Evolutionary conservation across 768 basidiomycete genomes (phyloP).

Genomic region (Boletus bicolor): DNA sequence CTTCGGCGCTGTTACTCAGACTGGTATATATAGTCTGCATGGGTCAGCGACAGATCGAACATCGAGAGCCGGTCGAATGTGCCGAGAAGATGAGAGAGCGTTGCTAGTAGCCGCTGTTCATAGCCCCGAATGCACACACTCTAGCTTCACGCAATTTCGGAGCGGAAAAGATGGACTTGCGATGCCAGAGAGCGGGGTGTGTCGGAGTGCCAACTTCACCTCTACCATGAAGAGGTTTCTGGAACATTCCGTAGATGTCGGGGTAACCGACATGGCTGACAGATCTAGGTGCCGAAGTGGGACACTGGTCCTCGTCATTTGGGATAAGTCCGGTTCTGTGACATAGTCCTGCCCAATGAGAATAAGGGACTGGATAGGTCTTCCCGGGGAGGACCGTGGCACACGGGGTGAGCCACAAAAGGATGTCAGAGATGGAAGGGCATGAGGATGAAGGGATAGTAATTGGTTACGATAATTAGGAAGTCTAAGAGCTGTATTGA

Average conservation of each 20-base stretch:
- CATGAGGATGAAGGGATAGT: conserved; percentile 35
- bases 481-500: conserved; percentile 43
- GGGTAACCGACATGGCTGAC: not conserved
- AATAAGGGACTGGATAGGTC: conserved; percentile 54
- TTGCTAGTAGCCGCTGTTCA: not conserved
- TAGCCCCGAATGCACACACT: not conserved
- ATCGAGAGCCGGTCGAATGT: conserved; percentile 46
- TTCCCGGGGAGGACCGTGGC: conserved; percentile 53
- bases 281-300: conserved; percentile 43
- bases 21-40: not conserved
- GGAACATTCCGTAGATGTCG: conserved; percentile 51
- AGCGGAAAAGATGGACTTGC: not conserved
- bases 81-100: not conserved
- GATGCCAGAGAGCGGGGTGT: conserved; percentile 35
- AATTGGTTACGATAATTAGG: conserved; percentile 45
- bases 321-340: conserved; percentile 48
- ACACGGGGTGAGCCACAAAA: conserved; percentile 58
- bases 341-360: conserved; percentile 54
- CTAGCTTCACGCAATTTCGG: not conserved
- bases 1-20: not conserved
- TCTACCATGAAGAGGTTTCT: conserved; percentile 48
- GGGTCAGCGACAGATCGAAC: conserved; percentile 55
- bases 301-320: conserved; percentile 45
- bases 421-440: conserved; percentile 47
- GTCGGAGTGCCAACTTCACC: conserved; percentile 32